phyloP scores from a whole-genome alignment of 2,329 filamentous ascomycete genomes.

The Colletotrichum siamense region DNA sequence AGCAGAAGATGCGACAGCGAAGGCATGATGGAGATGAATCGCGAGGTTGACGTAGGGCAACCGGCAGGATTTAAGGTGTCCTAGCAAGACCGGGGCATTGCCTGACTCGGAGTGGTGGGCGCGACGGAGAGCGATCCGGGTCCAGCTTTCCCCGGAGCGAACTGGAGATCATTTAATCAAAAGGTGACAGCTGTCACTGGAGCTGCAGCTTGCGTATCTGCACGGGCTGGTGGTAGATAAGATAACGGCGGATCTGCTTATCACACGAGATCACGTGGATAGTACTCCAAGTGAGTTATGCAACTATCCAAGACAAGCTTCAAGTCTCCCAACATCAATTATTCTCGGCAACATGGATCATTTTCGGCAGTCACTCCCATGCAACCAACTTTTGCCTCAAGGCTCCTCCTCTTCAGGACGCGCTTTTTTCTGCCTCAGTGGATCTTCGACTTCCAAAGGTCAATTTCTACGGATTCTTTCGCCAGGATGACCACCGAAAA shows the following conservation, averaged over 20 bases:
- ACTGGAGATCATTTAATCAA: background rate
- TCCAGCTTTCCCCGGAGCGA: slow-evolving; percentile 10
- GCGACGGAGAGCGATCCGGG: slow-evolving; percentile 8
- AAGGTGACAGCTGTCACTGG: slow-evolving; percentile 14
- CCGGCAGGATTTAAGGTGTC: background rate
- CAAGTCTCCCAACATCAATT: background rate
- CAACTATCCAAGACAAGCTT: background rate
- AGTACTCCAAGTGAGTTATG: background rate
- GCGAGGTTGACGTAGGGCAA: background rate
- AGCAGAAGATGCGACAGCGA: background rate
- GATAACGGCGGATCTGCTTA: background rate
- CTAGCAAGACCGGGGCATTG: slow-evolving; percentile 16
- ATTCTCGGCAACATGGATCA: background rate
- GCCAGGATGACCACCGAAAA: no score
- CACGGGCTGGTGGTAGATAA: background rate
- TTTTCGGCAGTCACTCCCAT: background rate
- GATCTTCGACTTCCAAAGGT: no score
- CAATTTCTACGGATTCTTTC: no score
- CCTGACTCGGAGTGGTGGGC: slow-evolving; percentile 7
- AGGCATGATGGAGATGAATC: background rate
- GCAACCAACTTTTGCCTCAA: background rate
- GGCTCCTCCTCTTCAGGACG: background rate
- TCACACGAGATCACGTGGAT: background rate
- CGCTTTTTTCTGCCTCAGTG: background rate
- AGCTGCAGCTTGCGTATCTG: background rate